Evolutionary conservation across 805 yeast genomes (phyloP), one percentile per base, ranked within the genome.

Genomic region (Candida tammaniensis): DNA sequence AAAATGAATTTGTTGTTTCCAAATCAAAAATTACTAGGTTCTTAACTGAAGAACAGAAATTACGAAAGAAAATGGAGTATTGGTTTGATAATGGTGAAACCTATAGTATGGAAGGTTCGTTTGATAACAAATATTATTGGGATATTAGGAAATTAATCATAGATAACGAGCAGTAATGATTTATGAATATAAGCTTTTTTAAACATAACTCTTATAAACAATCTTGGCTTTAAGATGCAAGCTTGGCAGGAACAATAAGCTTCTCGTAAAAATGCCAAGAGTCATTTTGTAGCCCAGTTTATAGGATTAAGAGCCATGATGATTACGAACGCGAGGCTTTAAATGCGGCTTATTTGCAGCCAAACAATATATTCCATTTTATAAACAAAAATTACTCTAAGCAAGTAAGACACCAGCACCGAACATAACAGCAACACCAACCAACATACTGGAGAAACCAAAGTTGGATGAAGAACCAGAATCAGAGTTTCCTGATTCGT

Each of bases 91-190:
- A 52, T 10, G 43, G 54, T 26, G 63, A 58, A 37, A 40, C 31
- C 4, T 62, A 59, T 39, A 49, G 47, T 17, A 18, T 49, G 11
- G 42, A 41, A 8, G 30, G 38, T 11, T 37, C 38, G 15, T 47
- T 52, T 33, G 54, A 47, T 24, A 41, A 34, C 16, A 67, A 63
- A 28, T 55, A 55, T 38, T 61, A 52, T 39, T 66, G 72, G 70
- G 72, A 67, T 31, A 65, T 67, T 27, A 48, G 72, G 30, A 64
- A 61, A 43, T 55, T 67, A 63, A 68, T 67, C 17, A 56, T 64
- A 38, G 70, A 66, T 33, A 54, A 53, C 24, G 44, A 40, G 20
- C 14, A 24, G 14, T 30, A 8, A 5, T 4, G 17, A 30, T 7
- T n/a, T 10, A 5, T 24, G 26, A 13, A 24, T 24, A 24, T 24